phyloP scores from a whole-genome alignment of 139 green algal species.

The Gonium pectorale region DNA sequence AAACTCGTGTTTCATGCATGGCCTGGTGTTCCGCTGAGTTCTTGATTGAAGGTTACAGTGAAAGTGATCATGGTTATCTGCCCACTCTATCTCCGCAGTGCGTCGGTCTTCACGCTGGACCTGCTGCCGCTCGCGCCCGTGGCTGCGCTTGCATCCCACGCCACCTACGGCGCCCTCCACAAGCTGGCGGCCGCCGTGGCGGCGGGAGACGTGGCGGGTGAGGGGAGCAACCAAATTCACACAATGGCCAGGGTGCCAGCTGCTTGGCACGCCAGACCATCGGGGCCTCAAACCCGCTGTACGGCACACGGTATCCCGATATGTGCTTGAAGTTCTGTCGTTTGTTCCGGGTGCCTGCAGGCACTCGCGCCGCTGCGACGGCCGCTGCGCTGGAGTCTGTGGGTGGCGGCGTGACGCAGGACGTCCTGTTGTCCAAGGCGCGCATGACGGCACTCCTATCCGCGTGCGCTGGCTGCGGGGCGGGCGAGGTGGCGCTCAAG shows the following conservation, averaged over 20 bases:
- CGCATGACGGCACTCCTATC: slow-evolving; percentile 64
- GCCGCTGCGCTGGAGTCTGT: slow-evolving; percentile 48
- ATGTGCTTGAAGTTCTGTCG: too few species aligned
- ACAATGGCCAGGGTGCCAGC: too few species aligned
- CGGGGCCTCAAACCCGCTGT: too few species aligned
- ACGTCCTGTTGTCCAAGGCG: slow-evolving; percentile 61
- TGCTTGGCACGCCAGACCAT: too few species aligned
- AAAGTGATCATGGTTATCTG: too few species aligned
- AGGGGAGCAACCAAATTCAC: too few species aligned
- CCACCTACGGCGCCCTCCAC: slow-evolving; percentile 39
- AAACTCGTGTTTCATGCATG: too few species aligned
- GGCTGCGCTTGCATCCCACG: slow-evolving; percentile 44
- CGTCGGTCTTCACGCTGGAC: slow-evolving; percentile 48
- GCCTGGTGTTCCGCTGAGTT: too few species aligned
- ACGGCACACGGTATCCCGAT: too few species aligned
- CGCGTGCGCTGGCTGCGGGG: slow-evolving; percentile 15
- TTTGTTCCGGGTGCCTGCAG: too few species aligned
- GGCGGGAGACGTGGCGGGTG: slow-evolving; percentile 59
- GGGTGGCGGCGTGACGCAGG: slow-evolving; percentile 28
- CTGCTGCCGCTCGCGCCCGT: slow-evolving; percentile 58
- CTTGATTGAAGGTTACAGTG: too few species aligned
- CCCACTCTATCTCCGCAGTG: background rate
- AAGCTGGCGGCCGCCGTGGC: slow-evolving; percentile 60
- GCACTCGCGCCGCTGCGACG: slow-evolving; percentile 43
- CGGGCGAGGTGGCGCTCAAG: slow-evolving; percentile 38